Base-by-base conservation (phyloP, 768 basidiomycete genomes). In the Plicaturopsis crispa region DNA sequence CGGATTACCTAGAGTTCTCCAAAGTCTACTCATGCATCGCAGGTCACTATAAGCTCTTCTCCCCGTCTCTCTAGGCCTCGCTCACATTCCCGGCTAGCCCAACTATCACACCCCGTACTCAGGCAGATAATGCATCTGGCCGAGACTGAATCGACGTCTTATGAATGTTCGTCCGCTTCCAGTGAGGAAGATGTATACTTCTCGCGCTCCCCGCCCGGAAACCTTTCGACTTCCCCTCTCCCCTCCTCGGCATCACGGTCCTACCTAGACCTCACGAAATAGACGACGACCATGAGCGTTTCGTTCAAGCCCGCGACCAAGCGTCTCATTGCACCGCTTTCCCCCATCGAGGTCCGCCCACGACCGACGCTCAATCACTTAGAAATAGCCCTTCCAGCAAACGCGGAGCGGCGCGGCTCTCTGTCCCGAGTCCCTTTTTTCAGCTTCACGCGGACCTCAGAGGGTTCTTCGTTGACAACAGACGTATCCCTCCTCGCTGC, bases 381-480 rank as follows among this genome's bases (percentile, higher is more conserved):
- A 26, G 7, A 3, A 38, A 28, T 6, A 24, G 4, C 11, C 37
- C 3, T 30, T 13, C 10, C 24, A n/a, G n/a, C n/a, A n/a, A n/a
- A n/a, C n/a, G n/a, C n/a, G n/a, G n/a, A n/a, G n/a, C n/a, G n/a
- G n/a, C n/a, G n/a, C n/a, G n/a, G n/a, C n/a, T 3, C 49, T 50
- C 3, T 48, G 55, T 30, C 30, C 6, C 49, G 52, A n/a, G 67
- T 80, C n/a, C 77, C 84, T 2, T 88, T 90, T 61, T 79, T 88
- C 59, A 83, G 76, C 45, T 82, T 88, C 52, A 87, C 84, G 13
- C 69, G 83, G 43, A 86, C 85, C 5, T 58, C 68, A 16, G 86
- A 88, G 55, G 82, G 82, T 2, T 81, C 84, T 17, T 84, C 82
- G 8, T 62, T 90, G 36, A 84, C 84, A 2, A 77, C 85, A 3